Evolutionary conservation across 2,329 filamentous ascomycete species (phyloP).

Genomic region (Apiospora kogelbergensis): DNA sequence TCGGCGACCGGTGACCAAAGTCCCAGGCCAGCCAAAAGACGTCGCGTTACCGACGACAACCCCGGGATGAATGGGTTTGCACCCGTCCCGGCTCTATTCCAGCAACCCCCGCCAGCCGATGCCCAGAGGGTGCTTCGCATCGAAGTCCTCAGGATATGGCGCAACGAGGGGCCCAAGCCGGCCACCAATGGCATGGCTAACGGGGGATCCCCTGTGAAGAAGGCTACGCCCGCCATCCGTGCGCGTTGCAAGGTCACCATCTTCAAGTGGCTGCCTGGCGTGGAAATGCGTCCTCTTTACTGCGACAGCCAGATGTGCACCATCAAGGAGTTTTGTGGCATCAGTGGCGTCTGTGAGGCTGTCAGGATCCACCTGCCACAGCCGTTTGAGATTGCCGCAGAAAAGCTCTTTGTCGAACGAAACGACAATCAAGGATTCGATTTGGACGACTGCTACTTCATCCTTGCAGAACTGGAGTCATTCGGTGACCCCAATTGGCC

Average conservation of each 20-base stretch:
- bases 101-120: conserved; percentile 22
- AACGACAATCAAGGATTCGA: conserved; percentile 47
- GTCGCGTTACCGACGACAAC: conserved; percentile 44
- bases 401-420: conserved; percentile 50
- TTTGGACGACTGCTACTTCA: conserved; percentile 49
- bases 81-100: conserved; percentile 23
- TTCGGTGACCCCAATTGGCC: conserved; percentile 52
- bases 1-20: conserved; percentile 36
- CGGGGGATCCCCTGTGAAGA: conserved; percentile 32
- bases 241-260: conserved; percentile 46
- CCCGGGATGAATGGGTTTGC: conserved; percentile 30
- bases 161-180: conserved; percentile 45
- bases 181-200: conserved; percentile 10
- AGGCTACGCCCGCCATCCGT: conserved; percentile 35
- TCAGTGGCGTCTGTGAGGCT: conserved; percentile 44
- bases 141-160: conserved; percentile 52
- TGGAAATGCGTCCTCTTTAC: conserved; percentile 44
- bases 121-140: conserved; percentile 47
- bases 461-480: conserved; percentile 54
- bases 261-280: conserved; percentile 31
- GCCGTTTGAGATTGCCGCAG: conserved; percentile 53
- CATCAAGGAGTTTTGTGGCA: conserved; percentile 49
- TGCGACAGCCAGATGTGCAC: conserved; percentile 56
- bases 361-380: conserved; percentile 47
- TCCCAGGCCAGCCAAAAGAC: conserved; percentile 48